Evolutionary conservation across 495 filamentous ascomycete species (phyloP), one percentile per base, ranked within the genome.

Genomic region (Delitschia confertaspora): DNA sequence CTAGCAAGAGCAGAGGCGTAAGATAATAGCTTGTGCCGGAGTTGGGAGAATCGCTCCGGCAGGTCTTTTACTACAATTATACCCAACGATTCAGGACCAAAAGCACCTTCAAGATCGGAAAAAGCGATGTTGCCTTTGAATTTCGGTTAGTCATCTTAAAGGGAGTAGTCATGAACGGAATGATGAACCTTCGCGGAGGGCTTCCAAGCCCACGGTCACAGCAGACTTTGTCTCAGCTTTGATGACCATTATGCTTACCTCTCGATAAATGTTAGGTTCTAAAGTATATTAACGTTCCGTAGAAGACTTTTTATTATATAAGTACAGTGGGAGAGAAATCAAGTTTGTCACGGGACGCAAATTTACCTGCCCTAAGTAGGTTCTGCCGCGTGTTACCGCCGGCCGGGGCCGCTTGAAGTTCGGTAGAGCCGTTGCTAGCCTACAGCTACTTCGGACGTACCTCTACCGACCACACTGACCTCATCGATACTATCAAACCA

Each of bases 21-120:
- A 2, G 85, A 89, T 14, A 99, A 73, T 17, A 93, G 70, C 32
- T 76, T 72, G 33, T 73, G 71, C 23, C 91, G 75, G 16, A 96
- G 67, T 10, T 69, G 58, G 8, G 64, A 58, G 55, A 91, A 99
- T 44, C 78, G 67, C 3, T 67, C 16, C 2, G 85, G 82, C 0
- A 96, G 75, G 57, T 86, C 83, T 61, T 81, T 85, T 13, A 99
- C 89, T 8, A 96, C 66, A 29, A 99, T 79, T 33, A 99, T 95
- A 0, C 93, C 91, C 19, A 99, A 65, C 0, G 93, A 96, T 3
- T 80, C 75, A 1, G 91, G 86, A 2, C 91, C 91, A 58, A 99
- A 96, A 3, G 91, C 91, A 50, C 82, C 73, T 49, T 83, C 80
- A 9, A 99, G 72, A 0, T 75, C 74, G 17, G 78, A 72, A 43